These are phyloP conservation scores for Hansfordia pulvinata DNA, from an alignment of 2,329 filamentous ascomycete genomes.

Conservation along the genomic window DNA sequence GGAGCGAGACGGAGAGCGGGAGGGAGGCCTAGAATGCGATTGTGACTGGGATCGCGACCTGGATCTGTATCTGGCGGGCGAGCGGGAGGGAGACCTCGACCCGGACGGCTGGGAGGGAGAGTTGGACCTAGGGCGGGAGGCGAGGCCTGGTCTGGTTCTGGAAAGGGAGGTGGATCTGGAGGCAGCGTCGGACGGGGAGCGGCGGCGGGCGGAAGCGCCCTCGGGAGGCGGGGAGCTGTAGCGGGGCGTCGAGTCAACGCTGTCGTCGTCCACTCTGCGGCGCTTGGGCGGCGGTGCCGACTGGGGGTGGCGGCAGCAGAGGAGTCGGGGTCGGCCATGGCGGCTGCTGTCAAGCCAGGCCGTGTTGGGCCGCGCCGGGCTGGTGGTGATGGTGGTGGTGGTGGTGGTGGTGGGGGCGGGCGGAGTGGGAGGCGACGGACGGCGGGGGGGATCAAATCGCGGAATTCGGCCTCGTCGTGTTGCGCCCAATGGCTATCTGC, in stretches of 20 bases:
- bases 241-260: conserved; percentile 22
- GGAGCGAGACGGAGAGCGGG: conserved; percentile 6
- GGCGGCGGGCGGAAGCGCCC: not conserved
- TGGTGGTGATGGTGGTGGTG: not conserved
- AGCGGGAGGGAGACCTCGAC: not conserved
- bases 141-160: not conserved
- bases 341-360: no score
- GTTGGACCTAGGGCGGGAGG: conserved; percentile 5
- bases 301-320: conserved; percentile 7
- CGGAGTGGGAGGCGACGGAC: no score
- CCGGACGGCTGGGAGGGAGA: conserved; percentile 1
- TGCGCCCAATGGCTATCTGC: no score
- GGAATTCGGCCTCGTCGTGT: no score
- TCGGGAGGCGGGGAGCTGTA: conserved; percentile 33
- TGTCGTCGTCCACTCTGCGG: conserved; percentile 25
- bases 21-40: conserved; percentile 8
- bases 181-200: conserved; percentile 4
- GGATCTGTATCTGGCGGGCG: conserved; percentile 2
- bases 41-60: conserved; percentile 5
- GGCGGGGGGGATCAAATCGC: no score
- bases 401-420: not conserved
- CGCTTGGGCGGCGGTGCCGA: conserved; percentile 24
- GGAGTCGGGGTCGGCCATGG: conserved; percentile 15
- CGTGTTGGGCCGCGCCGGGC: no score
- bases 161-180: conserved; percentile 13